These are phyloP conservation scores for Tricholoma flavovirens DNA, from an alignment of 768 basidiomycete species.

Conservation along the genomic window DNA sequence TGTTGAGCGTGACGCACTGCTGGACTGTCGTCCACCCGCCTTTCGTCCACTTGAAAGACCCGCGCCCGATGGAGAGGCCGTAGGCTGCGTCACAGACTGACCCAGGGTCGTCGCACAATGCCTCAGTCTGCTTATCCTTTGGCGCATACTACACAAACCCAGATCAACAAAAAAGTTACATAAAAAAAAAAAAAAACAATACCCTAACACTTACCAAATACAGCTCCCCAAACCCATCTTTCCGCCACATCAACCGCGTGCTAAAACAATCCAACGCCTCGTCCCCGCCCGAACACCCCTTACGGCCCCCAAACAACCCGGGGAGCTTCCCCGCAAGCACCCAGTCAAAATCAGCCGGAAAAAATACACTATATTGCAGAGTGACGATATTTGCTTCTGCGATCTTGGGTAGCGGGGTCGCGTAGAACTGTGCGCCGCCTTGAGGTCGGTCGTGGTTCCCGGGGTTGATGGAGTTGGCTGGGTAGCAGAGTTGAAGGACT, in stretches of 20 bases:
- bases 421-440: conserved; percentile 73
- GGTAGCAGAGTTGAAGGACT: conserved; percentile 61
- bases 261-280: conserved; percentile 74
- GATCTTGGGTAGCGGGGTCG: conserved; percentile 35
- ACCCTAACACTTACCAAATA: conserved; percentile 50
- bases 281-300: conserved; percentile 67
- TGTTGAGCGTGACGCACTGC: conserved; percentile 72
- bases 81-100: conserved; percentile 63
- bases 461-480: conserved; percentile 65
- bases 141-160: conserved; percentile 56
- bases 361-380: conserved; percentile 69
- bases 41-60: conserved; percentile 53
- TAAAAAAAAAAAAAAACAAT: too few species aligned
- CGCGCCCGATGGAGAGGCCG: conserved; percentile 72
- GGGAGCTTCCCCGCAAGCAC: conserved; percentile 83
- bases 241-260: conserved; percentile 81
- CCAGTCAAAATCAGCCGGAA: conserved; percentile 69
- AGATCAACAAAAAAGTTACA: not conserved
- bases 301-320: conserved; percentile 69
- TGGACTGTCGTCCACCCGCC: conserved; percentile 68
- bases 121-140: conserved; percentile 57
- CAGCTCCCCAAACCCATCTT: conserved; percentile 62
- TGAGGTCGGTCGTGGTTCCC: conserved; percentile 44
- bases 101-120: conserved; percentile 50
- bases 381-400: conserved; percentile 45